These are phyloP conservation scores for Pichia cactophila DNA, from an alignment of 1,139 yeast genomes.

Conservation along the genomic window DNA sequence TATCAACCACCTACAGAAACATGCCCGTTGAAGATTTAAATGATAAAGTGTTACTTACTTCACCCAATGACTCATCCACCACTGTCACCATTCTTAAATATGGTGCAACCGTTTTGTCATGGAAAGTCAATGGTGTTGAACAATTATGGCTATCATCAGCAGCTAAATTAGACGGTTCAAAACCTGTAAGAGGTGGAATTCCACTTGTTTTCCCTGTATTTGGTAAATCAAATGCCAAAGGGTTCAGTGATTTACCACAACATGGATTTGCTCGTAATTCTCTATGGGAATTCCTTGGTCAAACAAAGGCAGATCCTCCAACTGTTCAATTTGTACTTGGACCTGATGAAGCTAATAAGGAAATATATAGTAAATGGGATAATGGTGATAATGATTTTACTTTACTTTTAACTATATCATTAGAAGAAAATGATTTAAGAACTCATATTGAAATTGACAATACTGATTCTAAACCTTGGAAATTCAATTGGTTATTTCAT, in stretches of 20 bases:
- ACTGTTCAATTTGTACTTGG: constrained; percentile 85
- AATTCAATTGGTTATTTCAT: constrained; percentile 93
- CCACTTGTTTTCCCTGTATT: constrained; percentile 94
- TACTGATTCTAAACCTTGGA: constrained; percentile 54
- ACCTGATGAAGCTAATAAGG: constrained; percentile 66
- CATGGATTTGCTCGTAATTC: constrained; percentile 94
- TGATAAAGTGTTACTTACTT: constrained; percentile 50
- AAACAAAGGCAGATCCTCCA: constrained; percentile 50
- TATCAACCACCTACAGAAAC: not conserved
- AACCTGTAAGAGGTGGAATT: constrained; percentile 94
- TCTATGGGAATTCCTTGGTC: constrained; percentile 89
- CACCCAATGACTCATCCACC: constrained; percentile 36
- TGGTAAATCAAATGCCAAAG: constrained; percentile 56
- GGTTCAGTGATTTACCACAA: constrained; percentile 59
- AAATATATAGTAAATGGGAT: constrained; percentile 50
- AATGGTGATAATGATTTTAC: constrained; percentile 65
- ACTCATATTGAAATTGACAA: constrained; percentile 74
- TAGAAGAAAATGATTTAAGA: constrained; percentile 46
- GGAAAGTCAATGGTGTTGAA: constrained; percentile 67
- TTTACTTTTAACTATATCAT: constrained; percentile 58
- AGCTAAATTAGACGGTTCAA: constrained; percentile 82
- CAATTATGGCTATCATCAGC: constrained; percentile 65
- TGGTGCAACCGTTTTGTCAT: constrained; percentile 85
- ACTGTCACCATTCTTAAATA: constrained; percentile 62
- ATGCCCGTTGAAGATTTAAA: constrained; percentile 63